Conservation (phyloP, 345 rosid species). For the Firmiana major region DNA sequence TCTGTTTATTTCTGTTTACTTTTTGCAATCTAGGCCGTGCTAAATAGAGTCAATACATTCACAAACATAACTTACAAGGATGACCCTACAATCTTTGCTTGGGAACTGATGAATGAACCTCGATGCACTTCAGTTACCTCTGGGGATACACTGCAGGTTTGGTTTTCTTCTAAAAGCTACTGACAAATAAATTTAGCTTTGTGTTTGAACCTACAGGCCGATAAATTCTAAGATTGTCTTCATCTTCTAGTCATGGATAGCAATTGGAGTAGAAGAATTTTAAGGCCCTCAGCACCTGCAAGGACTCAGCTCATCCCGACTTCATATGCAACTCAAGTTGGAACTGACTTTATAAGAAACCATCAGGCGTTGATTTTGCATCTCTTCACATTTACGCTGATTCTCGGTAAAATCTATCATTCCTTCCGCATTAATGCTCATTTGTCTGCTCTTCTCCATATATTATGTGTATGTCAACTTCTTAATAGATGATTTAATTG, state of each 20-base stretch:
- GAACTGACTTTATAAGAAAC: conserved; percentile 91
- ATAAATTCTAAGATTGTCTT: not conserved
- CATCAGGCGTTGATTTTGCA: conserved; percentile 84
- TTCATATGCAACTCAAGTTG: conserved; percentile 82
- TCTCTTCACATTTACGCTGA: conserved; percentile 88
- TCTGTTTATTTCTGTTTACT: not conserved
- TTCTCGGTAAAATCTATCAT: conserved; percentile 57
- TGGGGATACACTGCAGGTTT: conserved; percentile 73
- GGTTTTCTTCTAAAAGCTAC: not conserved
- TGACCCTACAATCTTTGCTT: conserved; percentile 85
- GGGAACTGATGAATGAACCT: conserved; percentile 97
- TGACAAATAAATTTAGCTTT: not conserved
- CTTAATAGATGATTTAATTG: not conserved
- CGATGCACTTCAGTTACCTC: conserved; percentile 90
- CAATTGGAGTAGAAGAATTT: conserved; percentile 77
- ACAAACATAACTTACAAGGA: conserved; percentile 85
- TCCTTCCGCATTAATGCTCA: not conserved
- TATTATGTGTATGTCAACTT: not conserved
- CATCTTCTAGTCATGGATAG: conserved; percentile 60
- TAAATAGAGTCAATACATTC: conserved; percentile 77
- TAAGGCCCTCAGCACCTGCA: conserved; percentile 80
- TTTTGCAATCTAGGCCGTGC: conserved; percentile 53
- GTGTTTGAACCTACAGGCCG: not conserved
- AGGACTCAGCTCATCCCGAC: conserved; percentile 77
- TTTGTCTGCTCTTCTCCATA: not conserved